A percentile compares a stretch with the other conserved stretches of the same genome.
phyloP scores from a whole-genome alignment of 1,139 yeast genomes.

The Taphrina betulina region DNA sequence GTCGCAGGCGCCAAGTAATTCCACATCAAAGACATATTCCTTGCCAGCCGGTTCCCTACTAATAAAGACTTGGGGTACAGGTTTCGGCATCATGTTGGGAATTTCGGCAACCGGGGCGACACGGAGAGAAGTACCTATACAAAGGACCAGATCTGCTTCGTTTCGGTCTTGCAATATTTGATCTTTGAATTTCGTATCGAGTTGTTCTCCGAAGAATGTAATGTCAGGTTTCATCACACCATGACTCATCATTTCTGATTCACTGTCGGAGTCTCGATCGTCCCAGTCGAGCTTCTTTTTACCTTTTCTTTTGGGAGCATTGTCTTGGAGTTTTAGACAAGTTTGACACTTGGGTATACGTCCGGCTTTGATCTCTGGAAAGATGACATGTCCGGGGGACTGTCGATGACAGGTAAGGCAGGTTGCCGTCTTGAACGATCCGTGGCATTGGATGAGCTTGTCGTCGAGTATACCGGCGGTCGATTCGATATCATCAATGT shows the following conservation, averaged over 20 bases:
- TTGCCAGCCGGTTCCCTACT: slow-evolving; percentile 72
- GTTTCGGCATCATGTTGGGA: slow-evolving; percentile 66
- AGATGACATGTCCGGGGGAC: slow-evolving; percentile 67
- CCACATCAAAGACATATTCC: slow-evolving; percentile 78
- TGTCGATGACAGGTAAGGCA: slow-evolving; percentile 75
- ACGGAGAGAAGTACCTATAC: slow-evolving; percentile 90
- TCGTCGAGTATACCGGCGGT: slow-evolving; percentile 73
- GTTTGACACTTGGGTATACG: slow-evolving; percentile 21
- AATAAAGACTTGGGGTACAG: slow-evolving; percentile 79
- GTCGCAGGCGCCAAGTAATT: slow-evolving; percentile 69
- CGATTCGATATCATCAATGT: slow-evolving; percentile 86
- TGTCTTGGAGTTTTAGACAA: slow-evolving; percentile 2
- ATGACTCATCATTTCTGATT: slow-evolving; percentile 10
- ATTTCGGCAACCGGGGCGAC: slow-evolving; percentile 96
- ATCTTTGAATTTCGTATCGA: slow-evolving; percentile 73
- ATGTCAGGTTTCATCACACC: slow-evolving; percentile 97
- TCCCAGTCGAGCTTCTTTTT: slow-evolving; percentile 32
- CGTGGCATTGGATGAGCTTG: slow-evolving; percentile 88
- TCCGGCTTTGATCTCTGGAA: slow-evolving; percentile 58
- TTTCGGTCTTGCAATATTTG: slow-evolving; percentile 54
- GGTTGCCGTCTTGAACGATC: slow-evolving; percentile 88
- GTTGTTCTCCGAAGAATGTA: slow-evolving; percentile 87
- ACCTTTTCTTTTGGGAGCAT: not conserved
- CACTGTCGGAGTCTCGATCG: slow-evolving; percentile 22
- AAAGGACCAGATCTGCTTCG: slow-evolving; percentile 75